Evolutionary conservation across 192 early-diverging fungal genomes (phyloP).

Genomic region (Helicostylum pulchrum): DNA sequence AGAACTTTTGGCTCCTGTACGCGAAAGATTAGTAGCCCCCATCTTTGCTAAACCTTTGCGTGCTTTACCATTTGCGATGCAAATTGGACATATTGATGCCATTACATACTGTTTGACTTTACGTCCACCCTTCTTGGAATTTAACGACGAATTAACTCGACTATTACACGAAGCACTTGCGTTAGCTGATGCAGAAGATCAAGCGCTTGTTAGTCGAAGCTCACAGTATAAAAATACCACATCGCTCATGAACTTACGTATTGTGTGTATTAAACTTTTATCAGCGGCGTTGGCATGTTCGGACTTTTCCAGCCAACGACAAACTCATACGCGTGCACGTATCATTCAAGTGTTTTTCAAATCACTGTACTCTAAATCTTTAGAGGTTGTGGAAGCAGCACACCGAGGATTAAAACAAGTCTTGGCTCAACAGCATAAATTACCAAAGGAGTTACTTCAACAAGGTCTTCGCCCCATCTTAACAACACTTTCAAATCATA

Average conservation of each 20-base stretch:
- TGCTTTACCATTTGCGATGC: conserved; percentile 91
- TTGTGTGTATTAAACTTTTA: conserved; percentile 95
- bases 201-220: conserved; percentile 82
- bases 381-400: conserved; percentile 92
- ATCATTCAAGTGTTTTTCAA: conserved; percentile 99
- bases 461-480: conserved; percentile 93
- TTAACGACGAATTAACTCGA: conserved; percentile 89
- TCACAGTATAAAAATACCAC: conserved; percentile 79
- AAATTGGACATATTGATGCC: conserved; percentile 99
- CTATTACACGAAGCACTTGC: conserved; percentile 89
- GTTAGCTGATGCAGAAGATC: conserved; percentile 96
- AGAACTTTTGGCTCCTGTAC: conserved; percentile 76
- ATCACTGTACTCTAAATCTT: conserved; percentile 91
- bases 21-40: conserved; percentile 81
- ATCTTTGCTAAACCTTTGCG: conserved; percentile 97
- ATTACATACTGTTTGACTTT: conserved; percentile 94
- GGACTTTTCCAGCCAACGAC: conserved; percentile 73
- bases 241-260: conserved; percentile 81
- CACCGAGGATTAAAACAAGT: conserved; percentile 87
- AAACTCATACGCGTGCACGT: conserved; percentile 75
- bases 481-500: conserved; percentile 93
- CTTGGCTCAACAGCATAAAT: conserved; percentile 75
- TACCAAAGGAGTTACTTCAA: conserved; percentile 94
- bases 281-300: conserved; percentile 88
- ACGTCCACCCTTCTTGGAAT: conserved; percentile 81